Evolutionary conservation across 1,139 yeast genomes (phyloP).

Genomic region (Maudiozyma humilis): DNA sequence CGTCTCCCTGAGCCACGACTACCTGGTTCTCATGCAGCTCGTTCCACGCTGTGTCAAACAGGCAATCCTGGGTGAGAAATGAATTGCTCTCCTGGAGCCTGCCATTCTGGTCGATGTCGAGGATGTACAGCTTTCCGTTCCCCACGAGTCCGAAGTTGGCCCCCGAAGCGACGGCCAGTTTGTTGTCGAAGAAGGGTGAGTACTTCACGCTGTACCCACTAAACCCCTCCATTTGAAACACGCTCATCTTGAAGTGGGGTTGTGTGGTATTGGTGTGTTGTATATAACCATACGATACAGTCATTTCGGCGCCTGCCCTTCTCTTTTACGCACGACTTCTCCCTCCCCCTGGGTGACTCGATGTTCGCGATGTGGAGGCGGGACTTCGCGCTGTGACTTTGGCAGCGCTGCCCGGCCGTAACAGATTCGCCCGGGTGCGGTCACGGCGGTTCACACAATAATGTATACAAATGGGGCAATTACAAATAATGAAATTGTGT

Average conservation of each 20-base stretch:
- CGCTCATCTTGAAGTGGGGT: conserved; percentile 43
- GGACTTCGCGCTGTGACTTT: no score
- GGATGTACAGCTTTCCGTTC: conserved; percentile 69
- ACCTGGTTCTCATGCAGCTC: conserved; percentile 84
- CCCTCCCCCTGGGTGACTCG: not conserved
- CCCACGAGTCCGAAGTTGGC: conserved; percentile 94
- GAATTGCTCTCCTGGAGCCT: conserved; percentile 44
- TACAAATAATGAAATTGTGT: not conserved
- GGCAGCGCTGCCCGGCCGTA: not conserved
- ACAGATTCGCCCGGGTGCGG: not conserved
- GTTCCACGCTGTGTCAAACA: conserved; percentile 85
- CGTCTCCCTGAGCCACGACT: conserved; percentile 82
- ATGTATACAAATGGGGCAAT: no score
- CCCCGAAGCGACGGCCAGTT: conserved; percentile 80
- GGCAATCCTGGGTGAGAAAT: conserved; percentile 90
- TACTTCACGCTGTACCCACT: conserved; percentile 84
- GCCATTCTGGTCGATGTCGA: conserved; percentile 64
- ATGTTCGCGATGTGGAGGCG: not conserved
- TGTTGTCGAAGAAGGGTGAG: conserved; percentile 87
- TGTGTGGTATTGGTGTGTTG: no score
- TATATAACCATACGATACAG: no score
- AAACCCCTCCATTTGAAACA: conserved; percentile 69
- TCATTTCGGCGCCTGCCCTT: not conserved
- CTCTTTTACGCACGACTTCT: not conserved
- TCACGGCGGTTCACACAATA: not conserved